Evolutionary conservation across 192 early-diverging fungal genomes (phyloP), one percentile per base, ranked within the genome.

Genomic region (Haplosporangium gracile): DNA sequence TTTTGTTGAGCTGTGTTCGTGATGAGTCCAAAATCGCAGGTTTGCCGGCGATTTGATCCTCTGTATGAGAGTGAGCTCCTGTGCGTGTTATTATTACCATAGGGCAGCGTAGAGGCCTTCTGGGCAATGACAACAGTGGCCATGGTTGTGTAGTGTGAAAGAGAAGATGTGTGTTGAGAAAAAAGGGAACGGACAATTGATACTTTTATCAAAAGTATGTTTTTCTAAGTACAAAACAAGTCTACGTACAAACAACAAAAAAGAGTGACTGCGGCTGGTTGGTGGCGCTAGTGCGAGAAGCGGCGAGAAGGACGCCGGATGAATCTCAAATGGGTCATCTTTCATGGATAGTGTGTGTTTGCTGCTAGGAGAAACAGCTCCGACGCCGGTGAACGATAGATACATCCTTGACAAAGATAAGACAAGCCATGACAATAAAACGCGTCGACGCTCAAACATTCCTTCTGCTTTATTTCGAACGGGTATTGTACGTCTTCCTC

Each of bases 51-150:
- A 10, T 5, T 32, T 22, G 72, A 32, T 55, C 51, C 53, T 38
- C 38, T 13, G 22, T 51, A 18, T 51, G 11, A 11, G 3, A 11
- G 34, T 32, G 32, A 36, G 29, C 32, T 73, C 32, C 15, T 32
- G 60, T 13, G 70, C 70, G 15, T 83, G 29, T 38, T 39, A 5
- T 51, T 51, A 51, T 36, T 84, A 70, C 93, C 89, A 81, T 90
- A 92, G 9, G 93, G 88, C 8, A 90, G 68, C 42, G 88, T 83
- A 5, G 89, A 26, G 42, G 91, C 93, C 88, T 93, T 93, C 70
- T 92, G 90, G n/a, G 93, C 93, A 55, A 93, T 74, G 42, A 89
- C 87, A 55, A 93, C 85, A 75, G 87, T 87, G 32, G 88, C 82
- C 91, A 92, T 91, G 81, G 57, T 82, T 51, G 18, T 51, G 49